phyloP scores from a whole-genome alignment of 2,329 filamentous ascomycete genomes.

The Cryphonectria parasitica region DNA sequence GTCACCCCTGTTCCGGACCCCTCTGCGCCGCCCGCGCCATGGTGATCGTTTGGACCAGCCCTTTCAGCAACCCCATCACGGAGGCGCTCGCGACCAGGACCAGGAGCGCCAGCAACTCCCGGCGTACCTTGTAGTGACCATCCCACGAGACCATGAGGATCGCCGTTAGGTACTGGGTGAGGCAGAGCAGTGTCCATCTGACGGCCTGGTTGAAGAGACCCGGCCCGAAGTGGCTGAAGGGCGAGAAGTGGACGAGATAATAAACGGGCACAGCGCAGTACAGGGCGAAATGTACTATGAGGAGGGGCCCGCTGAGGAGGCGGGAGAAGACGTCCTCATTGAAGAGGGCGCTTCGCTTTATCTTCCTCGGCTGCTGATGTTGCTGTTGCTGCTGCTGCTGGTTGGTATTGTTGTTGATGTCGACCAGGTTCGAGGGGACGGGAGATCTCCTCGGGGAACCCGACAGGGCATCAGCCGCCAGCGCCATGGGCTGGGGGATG shows the following conservation, averaged over 20 bases:
- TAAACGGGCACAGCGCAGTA: conserved; percentile 24
- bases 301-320: conserved; percentile 18
- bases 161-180: conserved; percentile 25
- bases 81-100: conserved; percentile 3
- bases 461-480: conserved; percentile 23
- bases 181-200: conserved; percentile 19
- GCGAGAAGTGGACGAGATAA: conserved; percentile 27
- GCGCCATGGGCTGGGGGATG: conserved; percentile 28
- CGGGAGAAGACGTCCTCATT: conserved; percentile 26
- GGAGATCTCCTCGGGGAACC: conserved; percentile 17
- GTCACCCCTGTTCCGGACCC: neutral
- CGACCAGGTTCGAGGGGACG: conserved; percentile 1
- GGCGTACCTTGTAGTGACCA: conserved; percentile 16
- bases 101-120: conserved; percentile 6
- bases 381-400: neutral
- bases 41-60: neutral
- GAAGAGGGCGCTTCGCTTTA: conserved; percentile 16
- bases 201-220: conserved; percentile 14
- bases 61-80: conserved; percentile 8
- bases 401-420: neutral
- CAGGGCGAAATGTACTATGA: conserved; percentile 24
- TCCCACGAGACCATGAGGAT: conserved; percentile 18
- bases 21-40: neutral
- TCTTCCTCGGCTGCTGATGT: neutral
- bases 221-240: conserved; percentile 19